Evolutionary conservation across 108 stramenopile genomes (phyloP).

Genomic region (Nannochloropsis oceanica): DNA sequence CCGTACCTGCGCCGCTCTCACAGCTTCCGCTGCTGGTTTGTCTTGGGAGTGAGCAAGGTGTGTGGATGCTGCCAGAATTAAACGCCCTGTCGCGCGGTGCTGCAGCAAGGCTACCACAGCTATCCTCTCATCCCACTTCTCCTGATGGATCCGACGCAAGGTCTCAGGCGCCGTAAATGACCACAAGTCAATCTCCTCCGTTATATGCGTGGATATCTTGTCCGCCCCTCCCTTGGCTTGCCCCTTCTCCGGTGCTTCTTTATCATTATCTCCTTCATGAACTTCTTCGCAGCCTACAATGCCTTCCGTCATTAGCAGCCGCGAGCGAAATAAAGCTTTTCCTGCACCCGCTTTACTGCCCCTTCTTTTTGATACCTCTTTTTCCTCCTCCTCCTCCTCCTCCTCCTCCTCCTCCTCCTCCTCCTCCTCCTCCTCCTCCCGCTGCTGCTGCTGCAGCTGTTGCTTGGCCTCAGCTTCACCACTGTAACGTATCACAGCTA

Average conservation of each 20-base stretch:
- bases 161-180: neutral
- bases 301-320: no score
- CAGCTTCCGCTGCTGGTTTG: neutral
- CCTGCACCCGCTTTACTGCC: no score
- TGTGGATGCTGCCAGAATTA: neutral
- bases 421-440: no score
- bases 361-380: no score
- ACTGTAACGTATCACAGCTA: neutral
- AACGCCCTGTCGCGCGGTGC: neutral
- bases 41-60: neutral
- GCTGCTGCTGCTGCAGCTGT: neutral
- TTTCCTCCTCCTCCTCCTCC: no score
- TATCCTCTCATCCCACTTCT: neutral
- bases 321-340: no score
- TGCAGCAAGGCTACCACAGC: neutral
- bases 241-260: no score
- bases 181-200: neutral
- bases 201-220: neutral
- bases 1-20: neutral
- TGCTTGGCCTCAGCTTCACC: neutral
- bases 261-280: no score
- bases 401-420: no score
- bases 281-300: no score
- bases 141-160: neutral
- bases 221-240: neutral